phyloP scores from a whole-genome alignment of 768 basidiomycete species.

The Leucocoprinus leucothites region DNA sequence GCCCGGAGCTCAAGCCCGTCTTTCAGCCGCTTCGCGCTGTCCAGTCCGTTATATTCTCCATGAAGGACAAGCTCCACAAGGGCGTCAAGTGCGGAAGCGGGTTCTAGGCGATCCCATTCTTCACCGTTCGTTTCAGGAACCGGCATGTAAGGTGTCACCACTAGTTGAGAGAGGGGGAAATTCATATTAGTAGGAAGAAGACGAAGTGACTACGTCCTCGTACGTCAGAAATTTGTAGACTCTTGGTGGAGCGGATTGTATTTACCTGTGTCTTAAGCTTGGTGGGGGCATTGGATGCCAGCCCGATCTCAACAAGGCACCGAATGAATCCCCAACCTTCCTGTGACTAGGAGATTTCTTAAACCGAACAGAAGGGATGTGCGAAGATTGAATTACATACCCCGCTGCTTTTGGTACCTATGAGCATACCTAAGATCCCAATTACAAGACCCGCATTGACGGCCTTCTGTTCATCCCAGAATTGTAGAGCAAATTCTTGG shows the following conservation, averaged over 20 bases:
- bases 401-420: conserved; percentile 64
- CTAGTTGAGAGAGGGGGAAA: conserved; percentile 64
- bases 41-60: conserved; percentile 81
- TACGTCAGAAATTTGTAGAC: conserved; percentile 9
- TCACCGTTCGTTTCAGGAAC: conserved; percentile 84
- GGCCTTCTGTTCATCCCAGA: conserved; percentile 93
- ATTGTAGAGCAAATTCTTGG: conserved; percentile 92
- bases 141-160: conserved; percentile 71
- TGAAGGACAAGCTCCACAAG: conserved; percentile 81
- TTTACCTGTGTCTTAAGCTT: conserved; percentile 80
- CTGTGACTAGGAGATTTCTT: conserved; percentile 42
- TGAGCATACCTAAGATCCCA: conserved; percentile 81
- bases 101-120: conserved; percentile 88
- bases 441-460: conserved; percentile 77
- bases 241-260: neutral
- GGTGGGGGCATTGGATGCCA: conserved; percentile 94
- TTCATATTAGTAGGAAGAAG: conserved; percentile 42
- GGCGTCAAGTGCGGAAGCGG: conserved; percentile 76
- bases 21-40: conserved; percentile 53
- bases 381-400: conserved; percentile 35
- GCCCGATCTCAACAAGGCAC: conserved; percentile 81
- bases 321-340: conserved; percentile 58
- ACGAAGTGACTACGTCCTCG: conserved; percentile 36
- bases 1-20: conserved; percentile 73
- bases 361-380: conserved; percentile 3